Evolutionary conservation across 768 basidiomycete genomes (phyloP).

Genomic region (Sarcomyxa edulis): DNA sequence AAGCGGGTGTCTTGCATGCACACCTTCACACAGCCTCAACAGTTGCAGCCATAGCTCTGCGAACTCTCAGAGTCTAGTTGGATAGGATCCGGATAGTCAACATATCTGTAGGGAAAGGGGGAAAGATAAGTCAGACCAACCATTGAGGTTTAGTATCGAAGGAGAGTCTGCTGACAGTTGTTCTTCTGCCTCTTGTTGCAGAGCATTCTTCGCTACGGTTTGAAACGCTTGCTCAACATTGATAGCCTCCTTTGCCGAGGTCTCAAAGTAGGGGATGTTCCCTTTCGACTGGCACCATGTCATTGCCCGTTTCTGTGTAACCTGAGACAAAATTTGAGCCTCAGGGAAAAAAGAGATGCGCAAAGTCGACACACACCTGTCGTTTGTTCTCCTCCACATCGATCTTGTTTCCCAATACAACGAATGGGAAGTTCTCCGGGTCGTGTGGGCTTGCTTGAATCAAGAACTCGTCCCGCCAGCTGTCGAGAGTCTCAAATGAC

Average conservation of each 20-base stretch:
- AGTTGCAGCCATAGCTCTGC: slow-evolving; percentile 90
- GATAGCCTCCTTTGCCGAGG: slow-evolving; percentile 99
- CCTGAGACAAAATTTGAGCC: slow-evolving; percentile 38
- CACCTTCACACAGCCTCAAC: no score
- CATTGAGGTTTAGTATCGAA: no score
- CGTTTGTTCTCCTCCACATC: slow-evolving; percentile 98
- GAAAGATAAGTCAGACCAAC: slow-evolving; percentile 7
- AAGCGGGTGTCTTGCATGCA: no score
- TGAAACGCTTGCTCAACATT: slow-evolving; percentile 99
- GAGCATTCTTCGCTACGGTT: slow-evolving; percentile 98
- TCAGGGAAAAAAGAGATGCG: background rate
- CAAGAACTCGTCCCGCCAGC: slow-evolving; percentile 99
- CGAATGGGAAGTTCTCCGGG: slow-evolving; percentile 99
- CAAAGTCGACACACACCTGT: slow-evolving; percentile 61
- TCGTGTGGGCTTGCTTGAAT: slow-evolving; percentile 98
- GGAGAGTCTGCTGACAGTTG: slow-evolving; percentile 63
- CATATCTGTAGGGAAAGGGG: slow-evolving; percentile 56
- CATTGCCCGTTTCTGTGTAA: slow-evolving; percentile 99
- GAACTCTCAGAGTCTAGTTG: slow-evolving; percentile 91
- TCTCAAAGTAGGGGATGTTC: slow-evolving; percentile 99
- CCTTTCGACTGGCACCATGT: slow-evolving; percentile 99
- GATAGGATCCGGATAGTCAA: slow-evolving; percentile 98
- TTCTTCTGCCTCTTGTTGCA: slow-evolving; percentile 95
- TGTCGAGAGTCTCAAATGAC: slow-evolving; percentile 97
- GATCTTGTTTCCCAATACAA: slow-evolving; percentile 99